Evolutionary conservation across 2,329 filamentous ascomycete genomes (phyloP).

Genomic region (Dissoconium aciculare): DNA sequence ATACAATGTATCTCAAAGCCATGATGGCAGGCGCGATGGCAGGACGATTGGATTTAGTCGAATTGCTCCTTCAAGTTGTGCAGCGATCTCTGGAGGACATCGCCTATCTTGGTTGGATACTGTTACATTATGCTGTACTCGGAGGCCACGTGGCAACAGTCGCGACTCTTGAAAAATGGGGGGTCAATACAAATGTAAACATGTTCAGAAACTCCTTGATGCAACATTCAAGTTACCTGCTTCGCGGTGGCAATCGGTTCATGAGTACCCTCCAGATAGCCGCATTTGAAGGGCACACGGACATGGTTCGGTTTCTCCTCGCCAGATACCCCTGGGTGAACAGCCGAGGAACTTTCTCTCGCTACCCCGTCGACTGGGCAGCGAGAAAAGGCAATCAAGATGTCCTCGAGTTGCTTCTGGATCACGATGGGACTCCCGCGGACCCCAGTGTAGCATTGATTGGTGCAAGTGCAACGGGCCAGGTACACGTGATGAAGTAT

Average conservation of each 20-base stretch:
- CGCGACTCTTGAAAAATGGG: no score
- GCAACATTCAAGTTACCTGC: no score
- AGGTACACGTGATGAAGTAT: conserved; percentile 1
- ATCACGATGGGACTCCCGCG: conserved; percentile 2
- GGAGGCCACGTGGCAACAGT: no score
- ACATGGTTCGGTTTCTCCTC: conserved; percentile 1
- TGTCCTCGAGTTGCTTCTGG: conserved; percentile 1
- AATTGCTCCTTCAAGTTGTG: conserved; percentile 2
- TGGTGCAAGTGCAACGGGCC: not conserved
- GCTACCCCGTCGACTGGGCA: not conserved
- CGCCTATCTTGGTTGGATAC: not conserved
- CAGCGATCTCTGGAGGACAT: not conserved
- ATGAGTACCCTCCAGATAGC: conserved; percentile 1
- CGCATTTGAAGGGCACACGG: not conserved
- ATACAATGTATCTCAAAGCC: conserved; percentile 1
- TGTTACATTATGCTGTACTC: no score
- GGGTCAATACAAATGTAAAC: no score
- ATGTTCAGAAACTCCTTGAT: no score
- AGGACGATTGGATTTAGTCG: conserved; percentile 4
- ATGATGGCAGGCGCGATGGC: conserved; percentile 2
- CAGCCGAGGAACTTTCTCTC: not conserved
- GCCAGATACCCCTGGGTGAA: conserved; percentile 1
- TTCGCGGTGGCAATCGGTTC: no score
- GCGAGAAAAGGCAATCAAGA: conserved; percentile 2
- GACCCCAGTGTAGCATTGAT: conserved; percentile 1